Conservation (phyloP, 2,329 filamentous ascomycete species). For the Trichoderma sp. region DNA sequence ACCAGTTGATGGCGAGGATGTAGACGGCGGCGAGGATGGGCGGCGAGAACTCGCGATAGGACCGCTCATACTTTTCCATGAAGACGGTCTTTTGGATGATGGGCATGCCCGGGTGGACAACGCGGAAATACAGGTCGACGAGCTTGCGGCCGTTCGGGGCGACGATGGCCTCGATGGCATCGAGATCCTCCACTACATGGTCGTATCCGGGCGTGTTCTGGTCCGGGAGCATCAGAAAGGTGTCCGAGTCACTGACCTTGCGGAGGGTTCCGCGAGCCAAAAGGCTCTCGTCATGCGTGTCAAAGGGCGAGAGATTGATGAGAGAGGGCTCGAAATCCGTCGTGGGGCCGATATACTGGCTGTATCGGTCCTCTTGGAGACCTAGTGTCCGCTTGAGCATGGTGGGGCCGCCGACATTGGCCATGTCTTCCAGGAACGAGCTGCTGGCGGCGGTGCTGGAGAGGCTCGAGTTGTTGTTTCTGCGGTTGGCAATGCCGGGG, state of each 20-base stretch:
- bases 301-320: constrained; percentile 77
- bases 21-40: constrained; percentile 79
- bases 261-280: constrained; percentile 69
- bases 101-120: constrained; percentile 79
- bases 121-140: constrained; percentile 78
- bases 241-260: constrained; percentile 76
- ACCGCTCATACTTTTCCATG: constrained; percentile 73
- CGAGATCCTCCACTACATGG: constrained; percentile 67
- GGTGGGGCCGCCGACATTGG: constrained; percentile 67
- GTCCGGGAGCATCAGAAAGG: constrained; percentile 79
- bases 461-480: constrained; percentile 59
- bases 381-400: constrained; percentile 71
- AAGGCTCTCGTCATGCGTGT: constrained; percentile 78
- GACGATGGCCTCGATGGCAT: constrained; percentile 75
- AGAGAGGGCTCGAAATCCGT: constrained; percentile 84
- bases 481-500: constrained; percentile 54
- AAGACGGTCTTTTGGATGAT: constrained; percentile 82
- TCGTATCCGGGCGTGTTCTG: constrained; percentile 70
- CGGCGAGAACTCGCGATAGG: constrained; percentile 73
- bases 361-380: constrained; percentile 75
- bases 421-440: constrained; percentile 70
- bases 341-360: constrained; percentile 80
- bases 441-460: constrained; percentile 64
- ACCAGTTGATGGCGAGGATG: constrained; percentile 85
- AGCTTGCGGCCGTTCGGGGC: constrained; percentile 75